Evolutionary conservation across 2,329 filamentous ascomycete species (phyloP).

Genomic region (Lecanosticta acicola): DNA sequence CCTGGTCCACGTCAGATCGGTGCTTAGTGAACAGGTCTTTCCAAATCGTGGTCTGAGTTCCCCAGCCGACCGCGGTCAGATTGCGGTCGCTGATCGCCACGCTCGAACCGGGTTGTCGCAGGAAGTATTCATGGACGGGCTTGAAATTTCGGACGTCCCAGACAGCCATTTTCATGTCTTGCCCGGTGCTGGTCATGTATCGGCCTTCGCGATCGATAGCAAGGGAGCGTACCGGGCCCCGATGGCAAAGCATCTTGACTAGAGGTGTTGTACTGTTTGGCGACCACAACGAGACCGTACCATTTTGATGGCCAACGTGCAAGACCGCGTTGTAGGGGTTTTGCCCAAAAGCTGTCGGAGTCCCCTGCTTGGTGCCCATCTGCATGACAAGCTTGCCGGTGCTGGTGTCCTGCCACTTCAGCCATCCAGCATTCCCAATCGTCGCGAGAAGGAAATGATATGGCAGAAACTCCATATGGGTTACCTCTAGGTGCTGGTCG

Average conservation of each 20-base stretch:
- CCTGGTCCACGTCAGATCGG: slow-evolving; percentile 51
- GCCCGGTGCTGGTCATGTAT: slow-evolving; percentile 92
- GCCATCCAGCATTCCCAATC: slow-evolving; percentile 71
- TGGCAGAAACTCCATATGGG: slow-evolving; percentile 89
- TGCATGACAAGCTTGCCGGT: slow-evolving; percentile 86
- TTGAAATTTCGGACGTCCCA: slow-evolving; percentile 95
- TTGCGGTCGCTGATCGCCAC: slow-evolving; percentile 84
- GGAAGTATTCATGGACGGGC: slow-evolving; percentile 84
- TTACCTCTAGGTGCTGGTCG: slow-evolving; percentile 83
- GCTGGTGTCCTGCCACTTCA: slow-evolving; percentile 93
- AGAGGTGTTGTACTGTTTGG: slow-evolving; percentile 81
- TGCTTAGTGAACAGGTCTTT: slow-evolving; percentile 78
- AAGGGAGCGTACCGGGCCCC: slow-evolving; percentile 78
- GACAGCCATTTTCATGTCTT: slow-evolving; percentile 85
- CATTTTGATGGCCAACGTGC: slow-evolving; percentile 91
- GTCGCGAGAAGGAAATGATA: slow-evolving; percentile 94
- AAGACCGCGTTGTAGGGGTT: slow-evolving; percentile 91
- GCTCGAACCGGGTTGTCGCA: slow-evolving; percentile 73
- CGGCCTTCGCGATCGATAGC: slow-evolving; percentile 83
- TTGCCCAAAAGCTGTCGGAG: slow-evolving; percentile 75
- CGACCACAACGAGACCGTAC: slow-evolving; percentile 90
- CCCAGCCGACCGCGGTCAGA: slow-evolving; percentile 84
- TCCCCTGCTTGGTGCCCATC: slow-evolving; percentile 75
- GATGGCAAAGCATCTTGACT: slow-evolving; percentile 85
- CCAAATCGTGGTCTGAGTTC: slow-evolving; percentile 85